Evolutionary conservation across 2,329 filamentous ascomycete genomes (phyloP), one percentile per base, ranked within the genome.

Genomic region (Metarhizium anisopliae): DNA sequence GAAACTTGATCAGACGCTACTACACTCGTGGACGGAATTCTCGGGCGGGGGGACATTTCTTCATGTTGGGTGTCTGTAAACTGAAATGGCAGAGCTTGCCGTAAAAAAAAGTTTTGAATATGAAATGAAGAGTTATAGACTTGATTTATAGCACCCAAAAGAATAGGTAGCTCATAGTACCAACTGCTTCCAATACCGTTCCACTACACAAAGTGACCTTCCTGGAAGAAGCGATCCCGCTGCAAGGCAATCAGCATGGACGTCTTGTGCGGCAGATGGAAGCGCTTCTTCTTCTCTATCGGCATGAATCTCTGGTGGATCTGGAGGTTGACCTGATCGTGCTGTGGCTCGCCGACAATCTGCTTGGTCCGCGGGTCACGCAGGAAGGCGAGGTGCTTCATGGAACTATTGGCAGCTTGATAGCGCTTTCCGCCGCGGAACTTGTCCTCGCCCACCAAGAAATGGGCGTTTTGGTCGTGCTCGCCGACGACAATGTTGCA

Each of bases 261-360:
- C 38, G 62, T 66, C 61, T 66, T 66, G 58, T 66, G 64, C 5
- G 64, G 64, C 20, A 66, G 52, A 53, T 66, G 61, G 58, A 66
- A 65, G 0, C 63, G 58, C 58, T 65, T 65, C 62, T 66, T 66
- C 55, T 58, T 64, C 56, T 66, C 64, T 49, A 60, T 58, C 18
- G 64, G 64, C 49, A 66, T 16, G 51, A 58, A 66, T 53, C 57
- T 64, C 52, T 58, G 53, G 49, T 66, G 64, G 18, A 66, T 64
- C 6, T 63, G 51, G 3, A 66, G 58, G 30, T 64, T 58, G 53
- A 58, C 52, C 38, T 60, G 42, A 56, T 63, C 64, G 29, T 55
- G 62, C 2, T 59, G 60, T 11, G 64, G 64, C 55, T 66, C 64
- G 11, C 57, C 64, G 25, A 66, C 55, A 1, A 66, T 57, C 50